Evolutionary conservation across 768 basidiomycete genomes (phyloP).

Genomic region (Suillus americanus): DNA sequence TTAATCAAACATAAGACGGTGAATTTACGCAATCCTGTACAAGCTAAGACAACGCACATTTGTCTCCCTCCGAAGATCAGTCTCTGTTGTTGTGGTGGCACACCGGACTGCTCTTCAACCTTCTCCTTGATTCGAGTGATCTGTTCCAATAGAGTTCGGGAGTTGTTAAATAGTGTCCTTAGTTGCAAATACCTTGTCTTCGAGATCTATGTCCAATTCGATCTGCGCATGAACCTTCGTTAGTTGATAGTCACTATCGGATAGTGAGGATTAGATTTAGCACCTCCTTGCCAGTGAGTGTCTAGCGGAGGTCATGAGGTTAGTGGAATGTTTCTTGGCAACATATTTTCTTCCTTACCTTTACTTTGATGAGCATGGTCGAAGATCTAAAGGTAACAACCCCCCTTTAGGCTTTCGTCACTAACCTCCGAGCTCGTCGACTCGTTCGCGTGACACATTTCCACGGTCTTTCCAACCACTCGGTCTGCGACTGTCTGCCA

Average conservation of each 20-base stretch:
- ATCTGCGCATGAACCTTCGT: conserved; percentile 49
- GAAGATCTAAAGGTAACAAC: not conserved
- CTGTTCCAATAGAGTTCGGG: conserved; percentile 39
- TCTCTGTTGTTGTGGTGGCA: conserved; percentile 94
- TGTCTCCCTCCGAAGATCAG: conserved; percentile 92
- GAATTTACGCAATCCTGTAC: not conserved
- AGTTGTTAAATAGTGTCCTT: not conserved
- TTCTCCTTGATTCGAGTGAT: conserved; percentile 95
- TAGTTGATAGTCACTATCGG: conserved; percentile 12
- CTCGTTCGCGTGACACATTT: not conserved
- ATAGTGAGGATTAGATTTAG: conserved; percentile 8
- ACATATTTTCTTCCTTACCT: conserved; percentile 47
- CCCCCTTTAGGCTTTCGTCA: not conserved
- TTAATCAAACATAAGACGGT: conserved; percentile 30
- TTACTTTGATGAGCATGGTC: conserved; percentile 86
- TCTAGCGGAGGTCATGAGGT: conserved; percentile 44
- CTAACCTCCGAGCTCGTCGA: not conserved
- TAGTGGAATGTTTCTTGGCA: conserved; percentile 3
- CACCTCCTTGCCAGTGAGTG: conserved; percentile 97
- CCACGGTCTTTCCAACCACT: not conserved
- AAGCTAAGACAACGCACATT: conserved; percentile 56
- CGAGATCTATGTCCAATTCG: conserved; percentile 91
- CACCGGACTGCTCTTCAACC: conserved; percentile 97
- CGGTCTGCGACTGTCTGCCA: no score
- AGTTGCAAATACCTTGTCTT: conserved; percentile 62